Base-by-base conservation (phyloP, 371 early-diverging fungal species). In the Chytridiales sp. region DNA sequence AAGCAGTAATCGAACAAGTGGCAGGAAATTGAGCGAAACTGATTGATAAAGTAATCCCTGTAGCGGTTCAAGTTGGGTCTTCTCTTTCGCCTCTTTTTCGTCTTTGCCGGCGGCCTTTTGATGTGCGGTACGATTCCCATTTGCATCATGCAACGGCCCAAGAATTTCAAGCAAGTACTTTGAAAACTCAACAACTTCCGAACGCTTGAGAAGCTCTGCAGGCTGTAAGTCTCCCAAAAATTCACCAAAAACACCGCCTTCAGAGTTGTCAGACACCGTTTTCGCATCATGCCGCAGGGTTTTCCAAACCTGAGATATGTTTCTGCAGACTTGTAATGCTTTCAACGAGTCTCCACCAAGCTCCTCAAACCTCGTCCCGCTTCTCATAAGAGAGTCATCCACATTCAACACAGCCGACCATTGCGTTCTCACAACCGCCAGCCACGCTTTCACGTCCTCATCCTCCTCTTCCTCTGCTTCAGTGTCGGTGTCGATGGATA, bases 191-290 rank as follows among this genome's bases (percentile, higher is more conserved):
- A 15, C n/a, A 19, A 19, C 30, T 49, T 49, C 39, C 8, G 68
- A 66, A n/a, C 68, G 53, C 50, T 61, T 67, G 40, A 67, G n/a
- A 11, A 71, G 24, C 39, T 71, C 68, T 11, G 56, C 67, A 5
- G 72, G 72, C n/a, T 40, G 61, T 24, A 71, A 42, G 24, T 26
- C 53, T 11, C 63, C 66, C 39, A 65, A 21, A 6, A 44, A 24
- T 39, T 59, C 47, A 4, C 59, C 59, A 59, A 59, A 59, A 19
- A 36, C 59, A n/a, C 43, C 43, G 4, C 22, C 49, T 22, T 43
- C 59, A n/a, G n/a, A n/a, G n/a, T n/a, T n/a, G 9, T 2, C 34
- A 4, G 5, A n/a, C 19, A 21, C 19, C 13, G 24, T 17, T 34
- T 34, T 52, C 32, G 8, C 38, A 32, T 36, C n/a, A n/a, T n/a